Percentiles rank a stretch among this genome's conserved stretches.
Conservation (phyloP, 2,329 filamentous ascomycete species). For the Colletotrichum sp. region DNA sequence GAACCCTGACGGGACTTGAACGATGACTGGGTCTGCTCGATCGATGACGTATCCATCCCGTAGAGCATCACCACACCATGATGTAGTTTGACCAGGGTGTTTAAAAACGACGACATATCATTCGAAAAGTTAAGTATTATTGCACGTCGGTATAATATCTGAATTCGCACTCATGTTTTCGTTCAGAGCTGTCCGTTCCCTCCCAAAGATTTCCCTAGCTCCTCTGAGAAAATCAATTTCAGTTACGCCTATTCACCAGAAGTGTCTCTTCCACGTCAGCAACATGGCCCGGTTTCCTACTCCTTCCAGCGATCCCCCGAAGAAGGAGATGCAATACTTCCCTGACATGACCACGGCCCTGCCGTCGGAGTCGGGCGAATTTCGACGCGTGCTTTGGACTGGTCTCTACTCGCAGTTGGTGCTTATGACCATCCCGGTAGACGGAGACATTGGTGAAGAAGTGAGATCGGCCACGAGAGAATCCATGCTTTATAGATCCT, state of each 20-base stretch:
- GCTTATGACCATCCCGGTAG: conserved; percentile 67
- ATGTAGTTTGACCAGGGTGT: background rate
- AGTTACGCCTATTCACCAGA: background rate
- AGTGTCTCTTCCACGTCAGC: background rate
- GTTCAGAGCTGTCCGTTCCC: background rate
- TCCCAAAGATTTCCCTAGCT: background rate
- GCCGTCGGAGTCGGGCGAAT: conserved; percentile 59
- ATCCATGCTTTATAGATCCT: background rate
- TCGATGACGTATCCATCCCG: conserved; percentile 8
- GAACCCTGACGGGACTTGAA: background rate
- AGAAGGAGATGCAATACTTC: conserved; percentile 66
- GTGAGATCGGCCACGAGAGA: conserved; percentile 35
- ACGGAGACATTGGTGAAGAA: conserved; percentile 71
- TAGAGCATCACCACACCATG: background rate
- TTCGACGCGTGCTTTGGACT: conserved; percentile 66
- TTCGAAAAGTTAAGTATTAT: fast-evolving
- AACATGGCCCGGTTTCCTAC: conserved; percentile 33
- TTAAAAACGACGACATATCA: background rate
- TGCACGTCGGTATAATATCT: background rate
- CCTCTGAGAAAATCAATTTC: background rate
- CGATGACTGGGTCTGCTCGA: background rate
- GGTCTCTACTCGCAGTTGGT: conserved; percentile 68
- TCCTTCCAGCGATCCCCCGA: conserved; percentile 42
- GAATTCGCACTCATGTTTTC: background rate
- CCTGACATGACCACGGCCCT: conserved; percentile 58